A percentile compares a stretch with the other conserved stretches of the same genome.
These are phyloP conservation scores for Penicillium diatomitis DNA, from an alignment of 495 filamentous ascomycete genomes.

Conservation along the genomic window DNA sequence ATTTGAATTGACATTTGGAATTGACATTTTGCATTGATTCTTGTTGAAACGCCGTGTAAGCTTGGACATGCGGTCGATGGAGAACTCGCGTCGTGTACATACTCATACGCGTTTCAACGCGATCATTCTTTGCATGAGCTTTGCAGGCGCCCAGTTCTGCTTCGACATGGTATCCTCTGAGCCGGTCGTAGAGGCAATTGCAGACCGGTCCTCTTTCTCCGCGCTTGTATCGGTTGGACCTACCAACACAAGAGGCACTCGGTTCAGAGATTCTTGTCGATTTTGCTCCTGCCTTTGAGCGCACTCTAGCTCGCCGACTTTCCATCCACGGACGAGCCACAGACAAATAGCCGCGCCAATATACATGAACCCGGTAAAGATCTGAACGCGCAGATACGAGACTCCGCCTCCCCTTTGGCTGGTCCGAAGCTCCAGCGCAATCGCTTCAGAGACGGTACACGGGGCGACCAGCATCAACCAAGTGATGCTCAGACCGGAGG, in stretches of 20 bases:
- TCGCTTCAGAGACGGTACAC: conserved; percentile 65
- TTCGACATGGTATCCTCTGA: not conserved
- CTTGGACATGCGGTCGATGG: too few species aligned
- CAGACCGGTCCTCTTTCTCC: conserved; percentile 12
- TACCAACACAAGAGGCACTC: too few species aligned
- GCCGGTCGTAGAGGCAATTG: not conserved
- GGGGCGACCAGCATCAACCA: conserved; percentile 70
- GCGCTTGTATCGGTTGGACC: not conserved
- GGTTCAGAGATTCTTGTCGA: too few species aligned
- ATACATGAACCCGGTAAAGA: conserved; percentile 61
- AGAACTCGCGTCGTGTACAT: not conserved
- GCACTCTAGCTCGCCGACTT: conserved; percentile 45
- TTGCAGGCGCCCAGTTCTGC: conserved; percentile 19
- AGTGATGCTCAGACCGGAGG: conserved; percentile 62
- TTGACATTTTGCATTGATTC: too few species aligned
- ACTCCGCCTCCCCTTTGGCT: conserved; percentile 23
- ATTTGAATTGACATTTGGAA: too few species aligned
- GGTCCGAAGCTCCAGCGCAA: conserved; percentile 57
- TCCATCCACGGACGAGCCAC: conserved; percentile 46
- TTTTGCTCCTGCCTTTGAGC: conserved; percentile 13
- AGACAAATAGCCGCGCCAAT: conserved; percentile 46
- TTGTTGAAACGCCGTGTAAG: too few species aligned
- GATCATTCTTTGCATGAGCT: conserved; percentile 26
- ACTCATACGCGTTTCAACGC: conserved; percentile 25
- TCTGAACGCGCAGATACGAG: conserved; percentile 52